phyloP scores from a whole-genome alignment of 331 rosid genomes.

The Spiraea crenata region DNA sequence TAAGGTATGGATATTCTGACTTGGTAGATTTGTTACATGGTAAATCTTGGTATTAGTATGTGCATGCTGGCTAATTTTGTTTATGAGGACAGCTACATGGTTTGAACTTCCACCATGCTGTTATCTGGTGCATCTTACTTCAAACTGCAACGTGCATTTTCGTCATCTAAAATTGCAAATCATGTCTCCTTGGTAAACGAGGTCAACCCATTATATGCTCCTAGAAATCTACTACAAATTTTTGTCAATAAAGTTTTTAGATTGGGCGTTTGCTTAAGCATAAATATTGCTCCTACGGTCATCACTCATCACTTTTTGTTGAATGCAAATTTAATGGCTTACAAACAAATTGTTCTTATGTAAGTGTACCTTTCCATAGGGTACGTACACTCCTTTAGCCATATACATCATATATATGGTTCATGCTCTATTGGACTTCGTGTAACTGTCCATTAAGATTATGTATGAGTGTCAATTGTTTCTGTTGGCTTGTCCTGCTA shows the following conservation, averaged over 20 bases:
- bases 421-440: no score
- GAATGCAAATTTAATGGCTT: background rate
- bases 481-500: background rate
- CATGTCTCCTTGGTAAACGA: background rate
- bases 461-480: background rate
- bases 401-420: no score
- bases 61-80: background rate
- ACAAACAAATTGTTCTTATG: no score
- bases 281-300: no score
- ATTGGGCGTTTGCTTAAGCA: no score
- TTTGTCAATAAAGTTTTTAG: no score
- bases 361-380: background rate
- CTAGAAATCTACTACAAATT: background rate
- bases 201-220: background rate
- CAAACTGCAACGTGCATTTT: background rate
- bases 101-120: background rate
- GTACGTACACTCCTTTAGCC: background rate
- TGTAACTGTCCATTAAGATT: no score
- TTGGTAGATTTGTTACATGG: background rate
- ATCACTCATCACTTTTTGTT: no score
- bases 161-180: background rate
- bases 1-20: background rate
- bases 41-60: background rate
- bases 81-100: background rate
- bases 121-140: background rate